Evolutionary conservation across 1,284 basidiomycete genomes (phyloP).

Genomic region (Puccinia polysora): DNA sequence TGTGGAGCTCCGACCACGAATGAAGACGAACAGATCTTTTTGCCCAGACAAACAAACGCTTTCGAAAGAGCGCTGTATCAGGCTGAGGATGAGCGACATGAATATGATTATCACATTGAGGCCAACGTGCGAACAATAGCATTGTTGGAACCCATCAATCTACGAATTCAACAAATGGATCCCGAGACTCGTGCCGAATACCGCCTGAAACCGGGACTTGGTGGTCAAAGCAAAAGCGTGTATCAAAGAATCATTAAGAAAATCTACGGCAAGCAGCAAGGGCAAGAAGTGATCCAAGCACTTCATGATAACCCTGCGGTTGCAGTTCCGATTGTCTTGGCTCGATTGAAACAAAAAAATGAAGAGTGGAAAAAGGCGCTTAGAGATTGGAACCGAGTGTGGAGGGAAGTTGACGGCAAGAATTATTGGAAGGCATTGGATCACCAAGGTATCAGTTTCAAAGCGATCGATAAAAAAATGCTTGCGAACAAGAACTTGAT

Average conservation of each 20-base stretch:
- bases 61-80: slow-evolving; percentile 95
- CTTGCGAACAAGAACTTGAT: slow-evolving; percentile 87
- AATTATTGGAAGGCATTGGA: slow-evolving; percentile 98
- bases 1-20: slow-evolving; percentile 91
- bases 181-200: slow-evolving; percentile 78
- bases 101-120: slow-evolving; percentile 95
- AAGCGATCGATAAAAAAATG: slow-evolving; percentile 90
- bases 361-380: slow-evolving; percentile 95
- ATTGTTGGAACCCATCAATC: slow-evolving; percentile 80
- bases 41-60: slow-evolving; percentile 92
- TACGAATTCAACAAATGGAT: slow-evolving; percentile 82
- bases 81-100: slow-evolving; percentile 95
- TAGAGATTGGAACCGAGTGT: slow-evolving; percentile 93
- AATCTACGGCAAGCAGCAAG: slow-evolving; percentile 81
- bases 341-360: slow-evolving; percentile 86
- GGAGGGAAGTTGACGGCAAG: slow-evolving; percentile 92
- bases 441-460: slow-evolving; percentile 91
- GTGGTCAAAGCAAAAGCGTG: slow-evolving; percentile 78
- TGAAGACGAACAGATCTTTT: slow-evolving; percentile 87
- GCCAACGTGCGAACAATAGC: slow-evolving; percentile 86
- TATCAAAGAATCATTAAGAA: slow-evolving; percentile 93
- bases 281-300: slow-evolving; percentile 78
- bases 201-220: slow-evolving; percentile 80
- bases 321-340: slow-evolving; percentile 85
- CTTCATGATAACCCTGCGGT: slow-evolving; percentile 87